phyloP scores from a whole-genome alignment of 306 rosid genomes.

The Glycine tomentella region DNA sequence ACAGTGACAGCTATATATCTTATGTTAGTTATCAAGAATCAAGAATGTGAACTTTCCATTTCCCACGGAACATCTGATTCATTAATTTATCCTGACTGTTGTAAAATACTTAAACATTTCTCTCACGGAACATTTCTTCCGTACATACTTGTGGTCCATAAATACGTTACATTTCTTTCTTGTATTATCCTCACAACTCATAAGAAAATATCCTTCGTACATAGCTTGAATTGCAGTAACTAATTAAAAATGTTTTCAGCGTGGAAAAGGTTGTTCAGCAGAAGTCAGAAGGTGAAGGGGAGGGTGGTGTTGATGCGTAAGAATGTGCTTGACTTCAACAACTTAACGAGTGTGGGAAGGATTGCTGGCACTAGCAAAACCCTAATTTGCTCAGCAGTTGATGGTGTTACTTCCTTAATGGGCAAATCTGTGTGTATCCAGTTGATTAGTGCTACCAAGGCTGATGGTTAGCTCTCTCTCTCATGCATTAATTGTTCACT shows the following conservation, averaged over 20 bases:
- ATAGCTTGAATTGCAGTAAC: too few relatives aligned
- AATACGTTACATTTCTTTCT: too few relatives aligned
- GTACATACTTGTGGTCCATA: too few relatives aligned
- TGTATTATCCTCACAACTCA: too few relatives aligned
- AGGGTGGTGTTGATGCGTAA: slow-evolving; percentile 45
- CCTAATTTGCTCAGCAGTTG: neutral
- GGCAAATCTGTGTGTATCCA: slow-evolving; percentile 8
- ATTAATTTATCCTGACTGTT: too few relatives aligned
- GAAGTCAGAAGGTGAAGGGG: slow-evolving; percentile 14
- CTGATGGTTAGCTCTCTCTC: neutral
- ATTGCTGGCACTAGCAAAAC: neutral
- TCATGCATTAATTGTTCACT: too few relatives aligned
- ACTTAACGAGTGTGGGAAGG: neutral
- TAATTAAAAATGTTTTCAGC: neutral
- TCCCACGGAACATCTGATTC: neutral
- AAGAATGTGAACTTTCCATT: neutral
- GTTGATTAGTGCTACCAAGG: slow-evolving; percentile 40
- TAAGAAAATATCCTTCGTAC: too few relatives aligned
- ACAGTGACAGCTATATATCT: too few relatives aligned
- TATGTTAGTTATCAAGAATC: neutral
- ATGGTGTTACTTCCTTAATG: slow-evolving; percentile 15
- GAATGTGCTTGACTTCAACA: slow-evolving; percentile 46
- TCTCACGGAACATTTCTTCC: too few relatives aligned
- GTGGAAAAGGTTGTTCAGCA: neutral
- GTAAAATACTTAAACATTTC: too few relatives aligned